Base-by-base conservation (phyloP, 169 alveolate species). In the Eimeria sp. region DNA sequence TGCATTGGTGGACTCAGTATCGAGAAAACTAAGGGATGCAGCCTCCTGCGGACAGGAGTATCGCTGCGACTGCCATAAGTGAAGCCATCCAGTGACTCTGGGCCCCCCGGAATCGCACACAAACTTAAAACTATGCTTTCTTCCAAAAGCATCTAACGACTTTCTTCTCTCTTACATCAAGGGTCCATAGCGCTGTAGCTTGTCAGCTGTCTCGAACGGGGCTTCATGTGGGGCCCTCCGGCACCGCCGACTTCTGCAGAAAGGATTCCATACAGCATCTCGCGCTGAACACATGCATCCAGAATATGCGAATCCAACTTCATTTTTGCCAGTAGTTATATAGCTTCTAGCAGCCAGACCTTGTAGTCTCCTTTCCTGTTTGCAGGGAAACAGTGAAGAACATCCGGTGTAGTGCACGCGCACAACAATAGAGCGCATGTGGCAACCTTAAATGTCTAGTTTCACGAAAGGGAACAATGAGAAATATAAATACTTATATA, bases 221-320 rank as follows among this genome's bases (percentile, higher is more conserved):
- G 22, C 22, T 25, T 70, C 80, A 34, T 70, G 80, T 70, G 80
- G 80, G 80, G 80, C 80, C 80, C 80, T 70, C 51, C 1, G 5
- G 78, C 78, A 70, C 78, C 78, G 78, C 78, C 78, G 78, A 70
- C 78, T 65, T 30, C 6, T 6, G 49, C 78, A 70, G 78, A 30
- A 45, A 30, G 49, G 13, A 30, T 49, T 49, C n/a, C 27, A 30
- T 11, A 30, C 78, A 70, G 14, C 78, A n/a, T 30, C 78, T 70
- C 78, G 27, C 10, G 78, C 5, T 30, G 49, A 70, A 0, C 18
- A 70, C 78, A 30, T 4, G 22, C 3, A 3, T 70, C 20, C 49
- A 30, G 49, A 30, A 30, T 9, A 7, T 22, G 14, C 78, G 2
- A 25, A 45, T 3, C 47, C 27, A 30, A 1, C 5, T 70, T 30